Evolutionary conservation across 2,329 filamentous ascomycete genomes (phyloP), one percentile per base, ranked within the genome.

Genomic region (Claviceps paspali): DNA sequence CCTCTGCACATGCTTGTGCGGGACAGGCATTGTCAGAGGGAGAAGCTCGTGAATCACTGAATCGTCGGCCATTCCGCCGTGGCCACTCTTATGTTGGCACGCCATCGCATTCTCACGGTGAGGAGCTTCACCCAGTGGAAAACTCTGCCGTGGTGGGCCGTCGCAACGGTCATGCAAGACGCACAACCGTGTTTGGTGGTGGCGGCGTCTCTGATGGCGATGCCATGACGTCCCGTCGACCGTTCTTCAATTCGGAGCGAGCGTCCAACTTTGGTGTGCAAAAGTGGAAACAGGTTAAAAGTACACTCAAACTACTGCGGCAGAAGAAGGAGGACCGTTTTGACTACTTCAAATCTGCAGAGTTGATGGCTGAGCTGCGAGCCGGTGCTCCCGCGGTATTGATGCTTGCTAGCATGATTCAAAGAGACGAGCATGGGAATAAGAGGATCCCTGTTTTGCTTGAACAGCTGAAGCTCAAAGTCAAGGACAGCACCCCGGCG

Each of bases 361-460:
- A 98, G 56, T 67, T 98, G 33, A 88, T 98, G 73, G 91, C 91
- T 2, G 91, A 98, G 58, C 65, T 98, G 27, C 74, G 91, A 34
- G 92, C 91, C 30, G 91, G 86, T 38, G 85, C 87, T 1, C 91
- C 91, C 3, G 91, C 91, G 18, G 91, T 88, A 15, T 65, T 98
- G 41, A 93, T 98, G 59, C 65, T 98, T 36, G 91, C 91, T 6
- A 95, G 87, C 52, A 95, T 96, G 83, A 91, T 96, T 49, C 91
- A 96, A 60, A 74, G 91, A 40, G 91, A 98, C 49, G 91, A 98
- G 58, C 84, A 95, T 49, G 86, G 88, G 34, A 91, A 93, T 59
- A 91, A 84, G 60, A 78, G 87, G 41, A 94, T 98, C 40, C 91
- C 91, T 0, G 86, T 98, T 37, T 72, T 98, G 3, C 70, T 98